Evolutionary conservation across 2,329 filamentous ascomycete species (phyloP).

Genomic region (Acrocalymma vagum): DNA sequence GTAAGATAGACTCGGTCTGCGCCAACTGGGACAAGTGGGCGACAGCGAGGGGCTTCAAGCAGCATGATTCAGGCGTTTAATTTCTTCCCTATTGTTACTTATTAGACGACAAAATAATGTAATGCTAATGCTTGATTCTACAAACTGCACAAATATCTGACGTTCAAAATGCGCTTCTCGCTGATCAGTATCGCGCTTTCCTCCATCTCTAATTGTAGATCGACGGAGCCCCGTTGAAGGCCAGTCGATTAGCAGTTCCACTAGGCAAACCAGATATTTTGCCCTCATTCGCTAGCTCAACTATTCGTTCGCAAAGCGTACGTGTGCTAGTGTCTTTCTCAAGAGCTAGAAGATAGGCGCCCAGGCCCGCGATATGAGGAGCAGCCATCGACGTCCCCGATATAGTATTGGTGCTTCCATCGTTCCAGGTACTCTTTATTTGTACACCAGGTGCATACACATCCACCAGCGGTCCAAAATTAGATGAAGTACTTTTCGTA

Average conservation of each 20-base stretch:
- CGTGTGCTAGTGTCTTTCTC: slow-evolving; percentile 47
- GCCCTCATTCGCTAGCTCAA: slow-evolving; percentile 49
- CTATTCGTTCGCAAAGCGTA: slow-evolving; percentile 58
- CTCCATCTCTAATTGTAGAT: too few species aligned
- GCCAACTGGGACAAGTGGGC: slow-evolving; percentile 30
- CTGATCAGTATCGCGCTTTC: too few species aligned
- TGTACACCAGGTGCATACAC: slow-evolving; percentile 48
- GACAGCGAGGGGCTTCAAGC: slow-evolving; percentile 14
- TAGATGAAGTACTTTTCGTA: slow-evolving; percentile 42
- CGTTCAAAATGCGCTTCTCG: too few species aligned
- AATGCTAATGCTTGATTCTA: too few species aligned
- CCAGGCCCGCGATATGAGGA: slow-evolving; percentile 74
- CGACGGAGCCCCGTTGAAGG: slow-evolving; percentile 62
- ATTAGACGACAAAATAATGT: too few species aligned
- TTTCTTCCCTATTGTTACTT: too few species aligned
- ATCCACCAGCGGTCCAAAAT: slow-evolving; percentile 45
- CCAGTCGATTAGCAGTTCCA: slow-evolving; percentile 59
- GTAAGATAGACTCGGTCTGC: slow-evolving; percentile 25
- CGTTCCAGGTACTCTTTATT: slow-evolving; percentile 55
- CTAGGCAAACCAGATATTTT: slow-evolving; percentile 49
- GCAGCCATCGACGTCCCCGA: slow-evolving; percentile 72
- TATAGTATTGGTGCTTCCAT: slow-evolving; percentile 54
- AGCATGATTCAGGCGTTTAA: slow-evolving; percentile 32
- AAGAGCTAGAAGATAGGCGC: slow-evolving; percentile 70
- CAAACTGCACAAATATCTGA: too few species aligned